Evolutionary conservation across 2,329 filamentous ascomycete genomes (phyloP).

Genomic region (Dothiorella sarmentorum): DNA sequence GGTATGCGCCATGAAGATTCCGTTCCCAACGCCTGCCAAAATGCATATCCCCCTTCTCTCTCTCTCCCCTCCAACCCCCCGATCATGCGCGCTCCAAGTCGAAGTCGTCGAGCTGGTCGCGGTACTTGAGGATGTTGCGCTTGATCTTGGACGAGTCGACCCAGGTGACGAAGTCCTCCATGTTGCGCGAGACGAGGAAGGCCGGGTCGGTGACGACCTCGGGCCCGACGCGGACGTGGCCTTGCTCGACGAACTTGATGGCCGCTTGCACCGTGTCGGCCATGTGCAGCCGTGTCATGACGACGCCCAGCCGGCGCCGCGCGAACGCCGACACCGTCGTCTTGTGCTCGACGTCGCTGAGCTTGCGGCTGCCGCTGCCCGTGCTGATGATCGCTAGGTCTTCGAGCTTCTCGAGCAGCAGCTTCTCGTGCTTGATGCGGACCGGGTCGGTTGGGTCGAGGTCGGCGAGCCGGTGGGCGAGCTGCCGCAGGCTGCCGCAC

Average conservation of each 20-base stretch:
- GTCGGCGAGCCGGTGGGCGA: constrained; percentile 82
- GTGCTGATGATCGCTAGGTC: constrained; percentile 83
- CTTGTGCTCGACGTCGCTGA: constrained; percentile 73
- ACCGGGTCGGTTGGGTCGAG: constrained; percentile 75
- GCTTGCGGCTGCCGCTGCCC: constrained; percentile 58
- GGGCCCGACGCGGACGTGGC: constrained; percentile 86
- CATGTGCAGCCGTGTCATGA: constrained; percentile 91
- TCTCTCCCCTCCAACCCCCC: constrained; percentile 33
- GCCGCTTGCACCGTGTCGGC: constrained; percentile 79
- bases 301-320: constrained; percentile 74
- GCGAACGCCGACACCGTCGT: constrained; percentile 89
- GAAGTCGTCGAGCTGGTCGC: constrained; percentile 93
- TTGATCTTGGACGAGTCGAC: constrained; percentile 95
- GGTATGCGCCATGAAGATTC: not conserved
- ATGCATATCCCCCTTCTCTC: constrained; percentile 46
- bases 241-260: constrained; percentile 86
- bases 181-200: constrained; percentile 77
- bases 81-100: constrained; percentile 58
- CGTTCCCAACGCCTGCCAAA: constrained; percentile 11
- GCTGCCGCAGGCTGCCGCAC: constrained; percentile 70
- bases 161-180: constrained; percentile 98
- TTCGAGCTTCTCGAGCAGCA: constrained; percentile 87
- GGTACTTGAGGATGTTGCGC: constrained; percentile 90
- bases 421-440: constrained; percentile 78
- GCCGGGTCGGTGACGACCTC: constrained; percentile 88